Evolutionary conservation across 345 rosid species (phyloP), one percentile per base, ranked within the genome.

Genomic region (Gossypium sturtianum): DNA sequence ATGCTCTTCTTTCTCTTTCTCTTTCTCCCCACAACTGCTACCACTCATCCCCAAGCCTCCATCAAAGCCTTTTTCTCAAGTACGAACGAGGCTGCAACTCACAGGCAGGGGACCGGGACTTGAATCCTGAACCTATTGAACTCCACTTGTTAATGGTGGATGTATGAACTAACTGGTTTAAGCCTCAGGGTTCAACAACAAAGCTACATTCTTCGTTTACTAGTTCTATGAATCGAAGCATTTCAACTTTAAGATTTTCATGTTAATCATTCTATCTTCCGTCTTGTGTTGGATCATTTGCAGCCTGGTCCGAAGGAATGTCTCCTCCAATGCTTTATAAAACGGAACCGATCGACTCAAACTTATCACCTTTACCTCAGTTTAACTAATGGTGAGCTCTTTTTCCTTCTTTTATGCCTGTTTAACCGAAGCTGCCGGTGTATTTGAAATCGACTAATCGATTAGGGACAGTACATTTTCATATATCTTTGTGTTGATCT

Each of bases 261-360:
- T n/a, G 9, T 27, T 70, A 19, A 44, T 25, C 44, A 7, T 53
- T 38, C 45, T 76, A 25, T 54, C 27, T 66, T 72, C 11, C 45
- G 51, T 20, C 66, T 9, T 25, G 11, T 68, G 41, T 52, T 56
- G 45, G 17, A 34, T 69, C 72, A 4, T 71, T 64, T 85, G 86
- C 83, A 90, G 96, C 88, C 96, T 77, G 96, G 96, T 51, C 90
- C 96, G 23, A 85, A 84, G 64, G 87, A 86, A 73, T 77, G 73
- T 72, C 84, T 83, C 66, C 78, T 90, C 72, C 90, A 85, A 16
- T 89, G 93, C 77, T 87, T 86, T 59, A 90, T 90, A 65, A 87
- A 79, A 81, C 86, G 93, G 70, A 82, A 84, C 72, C 82, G 85
- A 52, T 78, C 77, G 41, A 75, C 87, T 12, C 93, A 87, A 45